phyloP scores from a whole-genome alignment of 1,284 basidiomycete genomes.

The Hemileia vastatrix region DNA sequence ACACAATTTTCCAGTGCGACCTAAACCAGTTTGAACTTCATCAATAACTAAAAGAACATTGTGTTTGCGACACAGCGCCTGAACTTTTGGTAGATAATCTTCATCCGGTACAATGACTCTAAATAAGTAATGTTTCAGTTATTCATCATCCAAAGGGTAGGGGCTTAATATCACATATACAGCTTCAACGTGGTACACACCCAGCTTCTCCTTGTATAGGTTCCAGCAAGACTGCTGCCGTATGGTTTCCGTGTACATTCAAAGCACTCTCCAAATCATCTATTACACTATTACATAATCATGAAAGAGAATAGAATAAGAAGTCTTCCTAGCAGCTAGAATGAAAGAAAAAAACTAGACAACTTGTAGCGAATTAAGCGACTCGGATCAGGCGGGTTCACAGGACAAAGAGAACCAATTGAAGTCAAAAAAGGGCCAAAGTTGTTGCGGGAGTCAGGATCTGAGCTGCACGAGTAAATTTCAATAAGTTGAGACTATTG shows the following conservation, averaged over 20 bases:
- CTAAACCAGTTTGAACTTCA: conserved; percentile 89
- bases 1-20: conserved; percentile 68
- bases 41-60: conserved; percentile 94
- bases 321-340: not conserved
- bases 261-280: conserved; percentile 74
- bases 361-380: conserved; percentile 61
- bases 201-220: conserved; percentile 98
- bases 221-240: conserved; percentile 89
- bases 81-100: conserved; percentile 70
- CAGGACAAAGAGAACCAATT: conserved; percentile 62
- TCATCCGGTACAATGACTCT: conserved; percentile 81
- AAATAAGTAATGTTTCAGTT: not conserved
- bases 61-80: conserved; percentile 79
- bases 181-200: conserved; percentile 52
- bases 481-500: conserved; percentile 46
- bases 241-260: conserved; percentile 67
- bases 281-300: conserved; percentile 47
- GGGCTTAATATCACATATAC: not conserved
- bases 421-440: conserved; percentile 84
- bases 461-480: conserved; percentile 47
- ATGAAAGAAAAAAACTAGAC: not conserved
- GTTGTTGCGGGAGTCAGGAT: conserved; percentile 73
- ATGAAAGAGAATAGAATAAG: not conserved
- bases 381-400: conserved; percentile 49
- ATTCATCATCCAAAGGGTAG: no score